phyloP scores from a whole-genome alignment of 768 basidiomycete genomes.

The Goffeauzyma gilvescens region DNA sequence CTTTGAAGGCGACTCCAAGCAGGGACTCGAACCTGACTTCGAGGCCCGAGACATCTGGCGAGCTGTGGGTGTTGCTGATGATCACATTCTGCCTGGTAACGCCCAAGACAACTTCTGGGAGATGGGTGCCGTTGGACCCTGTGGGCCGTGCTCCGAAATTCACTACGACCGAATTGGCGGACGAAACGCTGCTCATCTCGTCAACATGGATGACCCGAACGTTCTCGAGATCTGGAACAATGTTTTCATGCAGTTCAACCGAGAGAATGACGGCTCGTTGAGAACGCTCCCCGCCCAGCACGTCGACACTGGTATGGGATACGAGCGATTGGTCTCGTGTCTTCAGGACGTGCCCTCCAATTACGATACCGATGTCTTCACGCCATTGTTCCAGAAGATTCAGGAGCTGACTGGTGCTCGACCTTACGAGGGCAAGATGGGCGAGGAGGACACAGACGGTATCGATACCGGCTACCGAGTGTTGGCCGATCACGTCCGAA shows the following conservation, averaged over 20 bases:
- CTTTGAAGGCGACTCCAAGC: constrained; percentile 81
- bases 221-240: constrained; percentile 96
- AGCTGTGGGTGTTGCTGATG: constrained; percentile 67
- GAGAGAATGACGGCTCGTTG: constrained; percentile 70
- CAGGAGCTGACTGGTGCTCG: constrained; percentile 75
- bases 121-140: constrained; percentile 96
- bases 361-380: constrained; percentile 93
- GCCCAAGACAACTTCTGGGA: constrained; percentile 99
- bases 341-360: constrained; percentile 82
- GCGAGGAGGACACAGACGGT: constrained; percentile 81
- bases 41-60: constrained; percentile 76
- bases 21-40: constrained; percentile 64
- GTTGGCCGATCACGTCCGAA: constrained; percentile 77
- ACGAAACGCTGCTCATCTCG: constrained; percentile 77
- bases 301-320: constrained; percentile 98
- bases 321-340: constrained; percentile 87
- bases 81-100: constrained; percentile 79
- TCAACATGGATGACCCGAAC: constrained; percentile 89
- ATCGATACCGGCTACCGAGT: constrained; percentile 96
- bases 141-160: constrained; percentile 94
- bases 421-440: constrained; percentile 74
- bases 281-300: constrained; percentile 72
- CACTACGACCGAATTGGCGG: constrained; percentile 96
- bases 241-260: constrained; percentile 97
- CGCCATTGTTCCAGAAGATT: constrained; percentile 68